These are phyloP conservation scores for Taxillus chinensis DNA, from an alignment of 164 flowering plant species.

Conservation along the genomic window DNA sequence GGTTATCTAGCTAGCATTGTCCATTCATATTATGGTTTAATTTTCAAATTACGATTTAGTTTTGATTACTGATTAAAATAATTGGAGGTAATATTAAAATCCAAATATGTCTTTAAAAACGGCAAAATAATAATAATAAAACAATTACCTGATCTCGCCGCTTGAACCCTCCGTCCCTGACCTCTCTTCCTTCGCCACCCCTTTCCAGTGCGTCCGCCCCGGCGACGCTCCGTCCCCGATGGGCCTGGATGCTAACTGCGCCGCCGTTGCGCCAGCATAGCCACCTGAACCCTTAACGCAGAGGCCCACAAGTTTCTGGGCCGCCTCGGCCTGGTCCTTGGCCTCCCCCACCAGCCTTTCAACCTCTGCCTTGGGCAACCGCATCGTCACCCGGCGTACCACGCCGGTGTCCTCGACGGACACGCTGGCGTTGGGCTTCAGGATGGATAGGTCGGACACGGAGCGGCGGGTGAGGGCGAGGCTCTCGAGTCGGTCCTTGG, in stretches of 20 bases:
- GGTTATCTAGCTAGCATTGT: no score
- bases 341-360: slow-evolving; percentile 52
- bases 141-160: no score
- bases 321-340: slow-evolving; percentile 47
- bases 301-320: slow-evolving; percentile 56
- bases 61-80: no score
- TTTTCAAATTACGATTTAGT: no score
- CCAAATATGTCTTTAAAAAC: no score
- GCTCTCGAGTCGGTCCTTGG: slow-evolving; percentile 50
- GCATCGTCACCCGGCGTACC: slow-evolving; percentile 32
- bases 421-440: slow-evolving; percentile 14
- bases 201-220: no score
- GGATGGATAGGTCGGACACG: slow-evolving; percentile 28
- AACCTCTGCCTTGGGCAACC: slow-evolving; percentile 64
- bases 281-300: slow-evolving; percentile 13
- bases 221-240: slow-evolving; percentile 12
- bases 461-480: slow-evolving; percentile 38
- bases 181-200: no score
- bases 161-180: no score
- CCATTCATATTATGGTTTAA: no score
- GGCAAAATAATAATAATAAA: no score
- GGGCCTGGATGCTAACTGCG: slow-evolving; percentile 1
- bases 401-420: slow-evolving; percentile 11
- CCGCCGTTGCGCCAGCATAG: slow-evolving; percentile 2
- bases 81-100: no score